Percentiles rank a stretch among this genome's conserved stretches.
These are phyloP conservation scores for Meyerozyma guilliermondii DNA, from an alignment of 1,139 yeast genomes.

Conservation along the genomic window DNA sequence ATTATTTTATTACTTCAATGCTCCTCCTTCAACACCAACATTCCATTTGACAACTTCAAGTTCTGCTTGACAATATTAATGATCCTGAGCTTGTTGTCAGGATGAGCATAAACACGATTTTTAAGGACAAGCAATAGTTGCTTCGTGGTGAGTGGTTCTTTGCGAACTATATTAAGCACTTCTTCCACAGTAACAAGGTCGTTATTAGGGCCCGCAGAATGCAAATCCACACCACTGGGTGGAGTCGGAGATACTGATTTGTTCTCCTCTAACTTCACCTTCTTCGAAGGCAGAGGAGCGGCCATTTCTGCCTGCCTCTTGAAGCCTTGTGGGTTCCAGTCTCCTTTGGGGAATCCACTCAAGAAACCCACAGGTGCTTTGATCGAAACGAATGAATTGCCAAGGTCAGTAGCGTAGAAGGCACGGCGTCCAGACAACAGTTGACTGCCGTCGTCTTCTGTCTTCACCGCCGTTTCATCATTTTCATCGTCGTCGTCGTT, in stretches of 20 bases:
- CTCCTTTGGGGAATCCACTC: constrained; percentile 69
- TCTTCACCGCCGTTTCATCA: constrained; percentile 33
- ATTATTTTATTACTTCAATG: neutral
- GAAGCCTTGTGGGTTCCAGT: constrained; percentile 73
- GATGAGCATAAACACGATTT: constrained; percentile 60
- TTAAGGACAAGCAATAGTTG: constrained; percentile 59
- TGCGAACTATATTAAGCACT: constrained; percentile 58
- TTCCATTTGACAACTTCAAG: constrained; percentile 63
- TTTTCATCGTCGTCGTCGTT: constrained; percentile 43
- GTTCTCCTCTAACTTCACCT: constrained; percentile 28
- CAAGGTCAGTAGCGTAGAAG: constrained; percentile 44
- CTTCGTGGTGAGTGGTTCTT: constrained; percentile 61
- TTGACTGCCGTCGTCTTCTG: constrained; percentile 25
- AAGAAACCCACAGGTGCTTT: constrained; percentile 61
- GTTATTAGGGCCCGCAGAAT: constrained; percentile 37
- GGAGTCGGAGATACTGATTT: constrained; percentile 12
- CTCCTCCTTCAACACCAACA: constrained; percentile 51
- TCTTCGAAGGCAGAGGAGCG: constrained; percentile 32
- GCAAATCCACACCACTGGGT: constrained; percentile 19
- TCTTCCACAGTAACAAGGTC: constrained; percentile 63
- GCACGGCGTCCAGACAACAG: constrained; percentile 21
- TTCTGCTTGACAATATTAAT: constrained; percentile 65
- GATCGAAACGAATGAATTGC: constrained; percentile 63
- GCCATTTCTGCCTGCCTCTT: constrained; percentile 26
- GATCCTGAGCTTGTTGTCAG: constrained; percentile 65